Percentiles rank a stretch among this genome's conserved stretches.
Conservation (phyloP, 352 stramenopile genomes). For the Pythium oligandrum region DNA sequence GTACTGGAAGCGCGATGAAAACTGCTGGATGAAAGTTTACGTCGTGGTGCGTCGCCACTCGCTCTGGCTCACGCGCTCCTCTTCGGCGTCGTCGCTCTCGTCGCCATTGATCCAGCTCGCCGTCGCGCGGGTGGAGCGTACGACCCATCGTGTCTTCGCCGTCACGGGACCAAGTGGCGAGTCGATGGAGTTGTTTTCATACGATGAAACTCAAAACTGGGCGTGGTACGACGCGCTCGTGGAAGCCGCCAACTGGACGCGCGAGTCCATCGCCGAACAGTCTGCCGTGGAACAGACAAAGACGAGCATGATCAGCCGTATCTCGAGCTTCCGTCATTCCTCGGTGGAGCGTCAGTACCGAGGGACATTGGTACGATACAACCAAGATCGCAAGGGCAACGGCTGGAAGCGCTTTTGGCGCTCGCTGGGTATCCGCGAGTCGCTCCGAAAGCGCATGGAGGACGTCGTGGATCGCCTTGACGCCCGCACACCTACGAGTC, state of each 20-base stretch:
- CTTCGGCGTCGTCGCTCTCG: slow-evolving; percentile 14
- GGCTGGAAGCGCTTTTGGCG: slow-evolving; percentile 35
- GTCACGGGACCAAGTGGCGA: slow-evolving; percentile 48
- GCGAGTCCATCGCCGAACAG: slow-evolving; percentile 10
- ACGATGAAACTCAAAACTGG: slow-evolving; percentile 44
- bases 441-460: not conserved
- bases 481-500: not conserved
- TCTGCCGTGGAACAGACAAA: slow-evolving; percentile 7
- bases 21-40: slow-evolving; percentile 78
- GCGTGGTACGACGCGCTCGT: slow-evolving; percentile 65
- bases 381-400: slow-evolving; percentile 41
- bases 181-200: slow-evolving; percentile 73
- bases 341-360: slow-evolving; percentile 41
- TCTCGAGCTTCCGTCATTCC: not conserved
- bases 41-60: slow-evolving; percentile 62
- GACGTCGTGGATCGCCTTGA: slow-evolving; percentile 4
- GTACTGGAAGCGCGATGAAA: slow-evolving; percentile 62
- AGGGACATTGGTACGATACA: slow-evolving; percentile 67
- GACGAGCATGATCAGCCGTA: slow-evolving; percentile 1
- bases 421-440: not conserved
- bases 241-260: slow-evolving; percentile 33
- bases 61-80: slow-evolving; percentile 59
- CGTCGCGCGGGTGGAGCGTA: slow-evolving; percentile 41
- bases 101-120: slow-evolving; percentile 68
- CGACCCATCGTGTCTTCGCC: slow-evolving; percentile 41